A percentile compares a stretch with the other conserved stretches of the same genome.
These are phyloP conservation scores for Millerago galiae DNA, from an alignment of 805 yeast species.

Conservation along the genomic window DNA sequence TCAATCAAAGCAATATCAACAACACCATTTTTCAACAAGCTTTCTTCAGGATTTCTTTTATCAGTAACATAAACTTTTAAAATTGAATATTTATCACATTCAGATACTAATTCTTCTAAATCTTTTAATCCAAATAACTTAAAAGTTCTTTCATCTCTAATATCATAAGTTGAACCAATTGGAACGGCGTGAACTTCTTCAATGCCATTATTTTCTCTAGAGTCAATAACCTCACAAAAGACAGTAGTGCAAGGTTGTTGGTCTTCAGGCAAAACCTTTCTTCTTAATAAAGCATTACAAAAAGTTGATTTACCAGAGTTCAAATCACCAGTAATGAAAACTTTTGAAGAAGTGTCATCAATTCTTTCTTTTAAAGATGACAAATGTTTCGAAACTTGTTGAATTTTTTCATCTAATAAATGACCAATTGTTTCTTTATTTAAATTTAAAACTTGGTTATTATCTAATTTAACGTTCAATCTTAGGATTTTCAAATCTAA, in stretches of 20 bases:
- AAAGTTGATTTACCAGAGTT: conserved; percentile 96
- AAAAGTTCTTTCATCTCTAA: conserved; percentile 59
- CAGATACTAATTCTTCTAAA: conserved; percentile 64
- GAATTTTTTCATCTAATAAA: conserved; percentile 61
- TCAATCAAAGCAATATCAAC: conserved; percentile 90
- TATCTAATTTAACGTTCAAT: conserved; percentile 50
- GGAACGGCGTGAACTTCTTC: conserved; percentile 95
- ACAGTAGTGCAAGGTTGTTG: conserved; percentile 97
- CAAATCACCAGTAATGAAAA: conserved; percentile 92
- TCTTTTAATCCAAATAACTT: conserved; percentile 45
- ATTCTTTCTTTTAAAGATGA: conserved; percentile 71
- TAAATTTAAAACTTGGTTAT: conserved; percentile 44
- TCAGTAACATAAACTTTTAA: conserved; percentile 82
- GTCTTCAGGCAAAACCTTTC: conserved; percentile 83
- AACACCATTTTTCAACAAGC: conserved; percentile 80
- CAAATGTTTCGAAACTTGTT: conserved; percentile 61
- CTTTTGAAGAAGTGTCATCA: conserved; percentile 88
- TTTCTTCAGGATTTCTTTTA: conserved; percentile 53
- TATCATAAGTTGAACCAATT: conserved; percentile 35
- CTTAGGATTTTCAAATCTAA: conserved; percentile 55
- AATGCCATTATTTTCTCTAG: conserved; percentile 59
- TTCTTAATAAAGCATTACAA: conserved; percentile 80
- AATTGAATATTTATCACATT: conserved; percentile 63
- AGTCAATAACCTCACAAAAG: conserved; percentile 90
- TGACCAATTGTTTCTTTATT: conserved; percentile 66